Conservation (phyloP, 176 grass and related monocot genomes). For the Melocanna baccifera region DNA sequence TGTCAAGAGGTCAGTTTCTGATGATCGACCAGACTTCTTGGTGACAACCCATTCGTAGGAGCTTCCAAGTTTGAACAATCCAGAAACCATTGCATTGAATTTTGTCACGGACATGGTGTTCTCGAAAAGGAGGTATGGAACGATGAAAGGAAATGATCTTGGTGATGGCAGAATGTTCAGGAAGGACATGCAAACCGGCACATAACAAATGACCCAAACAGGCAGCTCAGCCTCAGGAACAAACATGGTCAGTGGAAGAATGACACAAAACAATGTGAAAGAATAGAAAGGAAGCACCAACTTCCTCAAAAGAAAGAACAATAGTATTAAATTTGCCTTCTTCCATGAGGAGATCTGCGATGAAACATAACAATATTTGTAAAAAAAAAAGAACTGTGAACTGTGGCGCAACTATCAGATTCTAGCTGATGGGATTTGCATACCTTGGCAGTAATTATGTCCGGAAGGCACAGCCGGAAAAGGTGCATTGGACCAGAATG, state of each 20-base stretch:
- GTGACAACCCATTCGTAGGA: slow-evolving; percentile 84
- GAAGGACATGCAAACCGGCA: slow-evolving; percentile 72
- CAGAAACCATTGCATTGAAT: slow-evolving; percentile 85
- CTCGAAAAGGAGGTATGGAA: slow-evolving; percentile 82
- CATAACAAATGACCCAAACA: slow-evolving; percentile 80
- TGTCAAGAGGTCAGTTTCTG: slow-evolving; percentile 49
- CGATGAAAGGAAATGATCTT: slow-evolving; percentile 79
- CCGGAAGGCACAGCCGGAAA: slow-evolving; percentile 60
- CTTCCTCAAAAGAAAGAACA: slow-evolving; percentile 88
- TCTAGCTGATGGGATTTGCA: background rate
- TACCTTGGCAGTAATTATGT: slow-evolving; percentile 71
- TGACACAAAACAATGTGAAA: slow-evolving; percentile 83
- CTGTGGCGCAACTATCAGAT: background rate
- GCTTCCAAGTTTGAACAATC: slow-evolving; percentile 70
- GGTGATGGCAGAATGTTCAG: slow-evolving; percentile 70
- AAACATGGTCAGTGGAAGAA: slow-evolving; percentile 78
- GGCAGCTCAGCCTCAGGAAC: slow-evolving; percentile 74
- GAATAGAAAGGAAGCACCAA: slow-evolving; percentile 84
- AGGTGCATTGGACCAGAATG: slow-evolving; percentile 90
- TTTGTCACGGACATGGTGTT: slow-evolving; percentile 91
- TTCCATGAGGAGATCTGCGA: slow-evolving; percentile 69
- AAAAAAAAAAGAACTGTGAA: slow-evolving; percentile 14
- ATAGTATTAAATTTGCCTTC: slow-evolving; percentile 76
- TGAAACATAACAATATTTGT: slow-evolving; percentile 10
- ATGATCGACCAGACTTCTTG: slow-evolving; percentile 73